A percentile compares a stretch with the other conserved stretches of the same genome.
These are phyloP conservation scores for Canariomyces notabilis DNA, from an alignment of 2,329 filamentous ascomycete genomes.

Conservation along the genomic window DNA sequence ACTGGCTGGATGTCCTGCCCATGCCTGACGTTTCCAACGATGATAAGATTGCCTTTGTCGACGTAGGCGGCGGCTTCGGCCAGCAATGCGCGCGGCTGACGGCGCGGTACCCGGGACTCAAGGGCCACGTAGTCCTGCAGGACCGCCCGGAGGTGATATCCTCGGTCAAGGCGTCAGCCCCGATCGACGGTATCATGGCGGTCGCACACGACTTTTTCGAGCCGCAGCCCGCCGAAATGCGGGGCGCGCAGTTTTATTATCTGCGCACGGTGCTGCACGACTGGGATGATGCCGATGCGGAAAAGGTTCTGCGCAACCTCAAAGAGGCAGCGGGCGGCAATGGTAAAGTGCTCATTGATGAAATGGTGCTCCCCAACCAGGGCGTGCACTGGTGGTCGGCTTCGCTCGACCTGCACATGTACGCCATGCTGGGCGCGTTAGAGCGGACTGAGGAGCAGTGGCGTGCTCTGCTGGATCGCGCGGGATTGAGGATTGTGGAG, in stretches of 20 bases:
- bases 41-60: constrained; percentile 7
- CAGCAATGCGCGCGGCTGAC: constrained; percentile 3
- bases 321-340: constrained; percentile 28
- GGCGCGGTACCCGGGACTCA: not conserved
- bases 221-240: constrained; percentile 23
- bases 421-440: constrained; percentile 29
- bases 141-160: constrained; percentile 5
- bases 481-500: constrained; percentile 16
- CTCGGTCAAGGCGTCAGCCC: not conserved
- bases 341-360: constrained; percentile 39
- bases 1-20: no score
- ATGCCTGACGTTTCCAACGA: no score
- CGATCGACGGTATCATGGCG: constrained; percentile 1
- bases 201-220: constrained; percentile 23
- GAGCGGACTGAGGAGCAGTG: constrained; percentile 35
- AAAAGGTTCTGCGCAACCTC: constrained; percentile 31
- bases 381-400: constrained; percentile 30
- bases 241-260: constrained; percentile 34
- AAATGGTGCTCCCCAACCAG: constrained; percentile 36
- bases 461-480: constrained; percentile 25
- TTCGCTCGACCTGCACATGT: constrained; percentile 35
- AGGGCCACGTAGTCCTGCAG: constrained; percentile 10
- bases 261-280: constrained; percentile 36
- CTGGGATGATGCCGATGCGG: constrained; percentile 30
- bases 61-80: constrained; percentile 9